These are phyloP conservation scores for Phytophthora boehmeriae DNA, from an alignment of 352 stramenopile genomes.

Conservation along the genomic window DNA sequence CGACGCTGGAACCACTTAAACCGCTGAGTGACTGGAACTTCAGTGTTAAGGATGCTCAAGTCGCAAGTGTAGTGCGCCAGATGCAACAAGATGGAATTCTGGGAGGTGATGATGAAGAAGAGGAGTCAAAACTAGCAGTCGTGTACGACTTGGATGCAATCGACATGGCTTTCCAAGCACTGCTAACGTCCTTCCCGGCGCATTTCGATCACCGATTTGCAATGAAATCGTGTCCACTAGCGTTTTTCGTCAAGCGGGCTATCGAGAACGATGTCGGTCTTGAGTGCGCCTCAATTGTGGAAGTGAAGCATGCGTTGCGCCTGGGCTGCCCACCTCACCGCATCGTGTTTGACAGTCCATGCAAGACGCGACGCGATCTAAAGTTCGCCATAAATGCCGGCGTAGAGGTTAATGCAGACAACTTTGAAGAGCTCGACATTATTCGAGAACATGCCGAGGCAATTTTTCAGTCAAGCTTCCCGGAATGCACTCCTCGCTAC, in stretches of 20 bases:
- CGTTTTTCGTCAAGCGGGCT: slow-evolving; percentile 83
- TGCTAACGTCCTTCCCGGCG: slow-evolving; percentile 79
- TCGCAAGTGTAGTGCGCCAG: slow-evolving; percentile 63
- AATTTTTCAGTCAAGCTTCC: slow-evolving; percentile 88
- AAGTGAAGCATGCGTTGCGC: slow-evolving; percentile 81
- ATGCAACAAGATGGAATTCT: slow-evolving; percentile 60
- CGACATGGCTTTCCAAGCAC: slow-evolving; percentile 81
- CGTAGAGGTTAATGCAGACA: slow-evolving; percentile 92
- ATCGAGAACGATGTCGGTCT: slow-evolving; percentile 80
- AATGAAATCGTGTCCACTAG: slow-evolving; percentile 90
- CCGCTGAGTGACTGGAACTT: slow-evolving; percentile 79
- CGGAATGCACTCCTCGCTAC: slow-evolving; percentile 59
- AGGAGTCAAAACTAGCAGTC: slow-evolving; percentile 64
- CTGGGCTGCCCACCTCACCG: slow-evolving; percentile 72
- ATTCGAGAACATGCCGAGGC: slow-evolving; percentile 84
- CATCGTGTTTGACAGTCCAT: slow-evolving; percentile 93
- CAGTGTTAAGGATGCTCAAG: slow-evolving; percentile 68
- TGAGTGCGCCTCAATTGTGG: slow-evolving; percentile 84
- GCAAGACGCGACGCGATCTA: slow-evolving; percentile 91
- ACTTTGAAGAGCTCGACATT: slow-evolving; percentile 89
- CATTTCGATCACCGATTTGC: slow-evolving; percentile 91
- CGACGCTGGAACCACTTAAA: slow-evolving; percentile 48
- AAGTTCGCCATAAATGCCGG: slow-evolving; percentile 82
- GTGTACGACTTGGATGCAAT: slow-evolving; percentile 89
- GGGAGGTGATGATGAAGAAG: slow-evolving; percentile 29